Evolutionary conservation across 768 basidiomycete genomes (phyloP).

Genomic region (Boletus rubropictus): DNA sequence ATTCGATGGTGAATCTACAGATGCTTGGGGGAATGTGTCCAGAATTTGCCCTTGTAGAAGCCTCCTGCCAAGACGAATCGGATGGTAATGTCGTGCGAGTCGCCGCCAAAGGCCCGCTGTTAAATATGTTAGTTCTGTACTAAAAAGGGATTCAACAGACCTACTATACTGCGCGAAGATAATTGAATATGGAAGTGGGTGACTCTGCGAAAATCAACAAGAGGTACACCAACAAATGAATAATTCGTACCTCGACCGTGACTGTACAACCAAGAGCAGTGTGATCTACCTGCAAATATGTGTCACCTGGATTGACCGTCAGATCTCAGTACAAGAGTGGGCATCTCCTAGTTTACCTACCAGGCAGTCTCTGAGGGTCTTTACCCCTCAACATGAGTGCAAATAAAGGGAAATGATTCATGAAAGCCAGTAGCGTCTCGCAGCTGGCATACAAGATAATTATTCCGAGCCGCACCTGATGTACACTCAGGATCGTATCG

Average conservation of each 20-base stretch:
- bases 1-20: slow-evolving; percentile 1
- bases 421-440: slow-evolving; percentile 63
- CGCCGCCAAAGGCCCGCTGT: slow-evolving; percentile 46
- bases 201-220: slow-evolving; percentile 36
- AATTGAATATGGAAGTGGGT: slow-evolving; percentile 43
- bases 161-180: slow-evolving; percentile 58
- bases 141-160: slow-evolving; percentile 5
- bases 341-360: slow-evolving; percentile 32
- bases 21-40: slow-evolving; percentile 39
- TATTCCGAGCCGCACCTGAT: slow-evolving; percentile 48
- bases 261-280: slow-evolving; percentile 19
- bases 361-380: slow-evolving; percentile 78
- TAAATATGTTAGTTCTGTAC: background rate
- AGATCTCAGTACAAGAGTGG: background rate
- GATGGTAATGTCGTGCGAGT: slow-evolving; percentile 53
- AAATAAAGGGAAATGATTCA: slow-evolving; percentile 93
- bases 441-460: slow-evolving; percentile 57
- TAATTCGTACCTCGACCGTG: slow-evolving; percentile 17
- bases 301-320: slow-evolving; percentile 19
- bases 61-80: slow-evolving; percentile 45
- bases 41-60: slow-evolving; percentile 46
- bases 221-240: background rate
- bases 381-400: slow-evolving; percentile 78
- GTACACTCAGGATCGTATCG: background rate
- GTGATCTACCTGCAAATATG: slow-evolving; percentile 26